Conservation (phyloP, 352 stramenopile species). For the Pseudoperonospora humuli region DNA sequence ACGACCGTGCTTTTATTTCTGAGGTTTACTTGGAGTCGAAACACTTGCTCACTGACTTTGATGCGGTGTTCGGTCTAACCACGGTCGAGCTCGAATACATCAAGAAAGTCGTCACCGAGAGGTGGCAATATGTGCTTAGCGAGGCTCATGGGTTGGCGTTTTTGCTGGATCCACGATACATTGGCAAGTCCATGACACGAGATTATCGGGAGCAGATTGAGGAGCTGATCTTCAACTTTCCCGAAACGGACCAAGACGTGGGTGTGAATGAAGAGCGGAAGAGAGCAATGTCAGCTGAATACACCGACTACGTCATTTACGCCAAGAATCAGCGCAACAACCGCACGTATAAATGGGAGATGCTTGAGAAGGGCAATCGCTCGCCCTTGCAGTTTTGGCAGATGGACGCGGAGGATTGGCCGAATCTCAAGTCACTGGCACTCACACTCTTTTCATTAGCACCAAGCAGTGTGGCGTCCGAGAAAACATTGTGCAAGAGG, state of each 20-base stretch:
- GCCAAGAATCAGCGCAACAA: slow-evolving; percentile 76
- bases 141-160: slow-evolving; percentile 70
- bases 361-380: slow-evolving; percentile 73
- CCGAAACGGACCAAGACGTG: slow-evolving; percentile 57
- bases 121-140: slow-evolving; percentile 67
- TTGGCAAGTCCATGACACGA: slow-evolving; percentile 76
- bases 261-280: slow-evolving; percentile 62
- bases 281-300: slow-evolving; percentile 60
- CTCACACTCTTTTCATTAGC: slow-evolving; percentile 73
- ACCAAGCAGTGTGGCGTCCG: slow-evolving; percentile 59
- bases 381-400: slow-evolving; percentile 79
- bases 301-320: slow-evolving; percentile 75
- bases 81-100: slow-evolving; percentile 72
- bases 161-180: slow-evolving; percentile 68
- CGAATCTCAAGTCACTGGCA: slow-evolving; percentile 63
- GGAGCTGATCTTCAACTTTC: slow-evolving; percentile 76
- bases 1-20: slow-evolving; percentile 68
- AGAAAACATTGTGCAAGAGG: slow-evolving; percentile 65
- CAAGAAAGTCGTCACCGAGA: slow-evolving; percentile 72
- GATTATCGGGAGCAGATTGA: slow-evolving; percentile 82
- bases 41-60: slow-evolving; percentile 69
- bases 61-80: slow-evolving; percentile 60
- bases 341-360: slow-evolving; percentile 79
- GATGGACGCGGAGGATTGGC: slow-evolving; percentile 69
- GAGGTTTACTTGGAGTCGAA: slow-evolving; percentile 82